These are phyloP conservation scores for Kazachstania taianensis DNA, from an alignment of 805 yeast species.

Conservation along the genomic window DNA sequence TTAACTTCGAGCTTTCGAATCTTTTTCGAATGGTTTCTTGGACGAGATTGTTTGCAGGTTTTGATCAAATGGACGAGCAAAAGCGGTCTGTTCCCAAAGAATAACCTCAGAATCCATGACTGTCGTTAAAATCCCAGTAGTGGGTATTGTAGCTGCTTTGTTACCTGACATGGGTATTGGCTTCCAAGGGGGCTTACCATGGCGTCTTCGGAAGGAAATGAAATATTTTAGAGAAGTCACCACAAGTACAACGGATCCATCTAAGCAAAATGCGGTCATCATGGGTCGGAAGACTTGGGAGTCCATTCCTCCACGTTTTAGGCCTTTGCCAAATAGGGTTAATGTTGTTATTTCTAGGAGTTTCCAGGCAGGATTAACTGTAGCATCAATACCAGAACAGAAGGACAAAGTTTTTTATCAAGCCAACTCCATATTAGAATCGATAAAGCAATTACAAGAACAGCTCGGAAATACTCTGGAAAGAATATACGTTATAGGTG, in stretches of 20 bases:
- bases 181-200: conserved; percentile 67
- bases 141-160: conserved; percentile 79
- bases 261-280: conserved; percentile 58
- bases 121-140: conserved; percentile 30
- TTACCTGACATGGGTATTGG: conserved; percentile 82
- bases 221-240: conserved; percentile 75
- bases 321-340: conserved; percentile 68
- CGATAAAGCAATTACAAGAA: conserved; percentile 28
- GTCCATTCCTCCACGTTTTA: conserved; percentile 72
- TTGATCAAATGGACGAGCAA: too few species aligned
- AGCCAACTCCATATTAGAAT: conserved; percentile 37
- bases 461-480: conserved; percentile 29
- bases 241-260: conserved; percentile 29
- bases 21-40: too few species aligned
- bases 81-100: too few species aligned
- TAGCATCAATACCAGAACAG: conserved; percentile 4
- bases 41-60: too few species aligned
- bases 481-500: conserved; percentile 79
- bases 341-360: conserved; percentile 67
- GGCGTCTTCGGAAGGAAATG: conserved; percentile 81
- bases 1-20: too few species aligned
- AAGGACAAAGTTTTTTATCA: conserved; percentile 9
- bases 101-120: conserved; percentile 2
- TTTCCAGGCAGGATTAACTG: conserved; percentile 7
- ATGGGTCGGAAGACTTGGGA: conserved; percentile 98